Evolutionary conservation across 1,284 basidiomycete species (phyloP).

Genomic region (Trametes versicolor): DNA sequence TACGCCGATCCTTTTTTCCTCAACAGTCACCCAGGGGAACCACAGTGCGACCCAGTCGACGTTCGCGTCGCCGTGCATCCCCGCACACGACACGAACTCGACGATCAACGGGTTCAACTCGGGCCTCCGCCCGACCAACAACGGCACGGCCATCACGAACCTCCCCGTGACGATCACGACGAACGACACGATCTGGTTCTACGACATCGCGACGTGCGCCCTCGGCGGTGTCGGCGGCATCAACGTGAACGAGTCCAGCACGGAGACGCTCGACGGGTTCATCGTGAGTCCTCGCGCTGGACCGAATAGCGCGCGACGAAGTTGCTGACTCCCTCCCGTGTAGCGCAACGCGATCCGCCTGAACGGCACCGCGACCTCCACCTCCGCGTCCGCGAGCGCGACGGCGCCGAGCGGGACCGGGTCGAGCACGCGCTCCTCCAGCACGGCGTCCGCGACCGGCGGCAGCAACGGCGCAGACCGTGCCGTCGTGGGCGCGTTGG

Average conservation of each 20-base stretch:
- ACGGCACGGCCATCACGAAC: slow-evolving; percentile 56
- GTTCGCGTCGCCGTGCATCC: slow-evolving; percentile 62
- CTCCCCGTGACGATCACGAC: slow-evolving; percentile 56
- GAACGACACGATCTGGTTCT: slow-evolving; percentile 67
- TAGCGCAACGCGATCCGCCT: slow-evolving; percentile 63
- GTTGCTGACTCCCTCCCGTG: not conserved
- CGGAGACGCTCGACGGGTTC: slow-evolving; percentile 62
- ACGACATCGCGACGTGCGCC: slow-evolving; percentile 62
- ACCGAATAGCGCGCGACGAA: not conserved
- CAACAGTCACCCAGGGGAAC: slow-evolving; percentile 62
- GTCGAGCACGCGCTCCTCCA: slow-evolving; percentile 35
- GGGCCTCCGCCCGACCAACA: slow-evolving; percentile 56
- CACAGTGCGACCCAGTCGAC: slow-evolving; percentile 66
- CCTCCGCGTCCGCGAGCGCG: slow-evolving; percentile 33
- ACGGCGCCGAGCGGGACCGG: slow-evolving; percentile 20
- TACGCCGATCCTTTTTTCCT: not conserved
- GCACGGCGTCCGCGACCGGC: slow-evolving; percentile 36
- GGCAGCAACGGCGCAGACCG: slow-evolving; percentile 26
- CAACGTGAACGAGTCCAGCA: slow-evolving; percentile 60
- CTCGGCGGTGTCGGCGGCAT: slow-evolving; percentile 69
- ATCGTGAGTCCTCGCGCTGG: slow-evolving; percentile 47
- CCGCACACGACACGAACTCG: slow-evolving; percentile 53
- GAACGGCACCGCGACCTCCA: slow-evolving; percentile 54
- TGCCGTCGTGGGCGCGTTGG: slow-evolving; percentile 25
- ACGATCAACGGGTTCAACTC: slow-evolving; percentile 69